Conservation (phyloP, 352 stramenopile genomes). For the Phytophthora ohioensis region DNA sequence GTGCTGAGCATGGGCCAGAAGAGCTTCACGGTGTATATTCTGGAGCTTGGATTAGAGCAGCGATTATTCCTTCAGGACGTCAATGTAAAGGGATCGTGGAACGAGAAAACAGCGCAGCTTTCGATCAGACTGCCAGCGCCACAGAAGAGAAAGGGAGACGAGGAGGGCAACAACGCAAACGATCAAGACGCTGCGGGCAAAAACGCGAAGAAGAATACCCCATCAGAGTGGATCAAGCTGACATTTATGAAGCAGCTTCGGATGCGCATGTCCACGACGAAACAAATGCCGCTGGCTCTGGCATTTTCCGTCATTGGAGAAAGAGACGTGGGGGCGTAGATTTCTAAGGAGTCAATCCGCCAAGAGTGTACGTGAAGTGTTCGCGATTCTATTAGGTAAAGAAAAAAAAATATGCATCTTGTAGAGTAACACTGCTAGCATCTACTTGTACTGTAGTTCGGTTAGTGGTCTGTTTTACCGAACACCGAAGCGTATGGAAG, state of each 20-base stretch:
- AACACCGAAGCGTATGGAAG: no score
- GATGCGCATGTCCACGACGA: constrained; percentile 70
- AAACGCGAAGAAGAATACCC: constrained; percentile 10
- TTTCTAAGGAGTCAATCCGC: no score
- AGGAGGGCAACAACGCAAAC: constrained; percentile 15
- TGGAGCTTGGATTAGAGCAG: constrained; percentile 78
- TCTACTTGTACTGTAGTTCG: no score
- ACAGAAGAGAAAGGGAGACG: constrained; percentile 18
- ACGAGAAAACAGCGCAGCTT: constrained; percentile 59
- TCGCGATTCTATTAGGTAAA: background rate
- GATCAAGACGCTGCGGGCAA: constrained; percentile 3
- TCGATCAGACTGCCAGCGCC: constrained; percentile 45
- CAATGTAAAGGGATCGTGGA: constrained; percentile 52
- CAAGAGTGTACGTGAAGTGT: no score
- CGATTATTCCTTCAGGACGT: constrained; percentile 64
- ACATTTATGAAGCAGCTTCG: constrained; percentile 73
- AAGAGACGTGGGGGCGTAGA: background rate
- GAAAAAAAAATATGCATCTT: no score
- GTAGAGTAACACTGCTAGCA: no score
- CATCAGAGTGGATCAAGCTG: constrained; percentile 45
- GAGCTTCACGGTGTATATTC: constrained; percentile 84
- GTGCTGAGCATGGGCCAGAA: constrained; percentile 78
- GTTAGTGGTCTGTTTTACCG: no score
- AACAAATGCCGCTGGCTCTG: constrained; percentile 70
- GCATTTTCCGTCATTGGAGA: constrained; percentile 64